Evolutionary conservation across 2,329 filamentous ascomycete genomes (phyloP).

Genomic region (Aspergillaceae sp.): DNA sequence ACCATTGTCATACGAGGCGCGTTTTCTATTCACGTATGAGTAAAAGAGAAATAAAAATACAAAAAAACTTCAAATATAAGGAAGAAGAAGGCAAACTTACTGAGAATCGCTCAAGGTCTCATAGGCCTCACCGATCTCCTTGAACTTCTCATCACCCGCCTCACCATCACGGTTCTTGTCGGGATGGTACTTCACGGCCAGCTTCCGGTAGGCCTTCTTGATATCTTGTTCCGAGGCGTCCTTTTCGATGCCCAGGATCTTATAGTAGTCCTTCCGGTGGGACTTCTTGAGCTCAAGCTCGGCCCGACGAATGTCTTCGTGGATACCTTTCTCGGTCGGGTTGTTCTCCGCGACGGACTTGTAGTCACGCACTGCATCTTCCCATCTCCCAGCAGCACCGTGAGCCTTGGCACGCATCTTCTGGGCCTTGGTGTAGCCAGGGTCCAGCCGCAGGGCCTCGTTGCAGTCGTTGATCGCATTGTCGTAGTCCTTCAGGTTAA

Average conservation of each 20-base stretch:
- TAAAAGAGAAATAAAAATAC: too few species aligned
- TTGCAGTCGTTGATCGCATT: conserved; percentile 80
- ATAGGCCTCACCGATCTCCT: conserved; percentile 95
- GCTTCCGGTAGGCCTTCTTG: conserved; percentile 93
- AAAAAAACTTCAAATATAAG: not conserved
- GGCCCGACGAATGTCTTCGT: conserved; percentile 77
- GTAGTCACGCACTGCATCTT: conserved; percentile 80
- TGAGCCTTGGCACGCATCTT: conserved; percentile 90
- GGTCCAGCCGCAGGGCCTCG: conserved; percentile 71
- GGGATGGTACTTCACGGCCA: conserved; percentile 88
- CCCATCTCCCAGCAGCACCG: conserved; percentile 80
- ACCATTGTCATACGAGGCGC: conserved; percentile 81
- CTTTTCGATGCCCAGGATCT: conserved; percentile 84
- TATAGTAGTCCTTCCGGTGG: conserved; percentile 96
- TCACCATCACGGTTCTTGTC: conserved; percentile 90
- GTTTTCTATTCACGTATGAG: conserved; percentile 52
- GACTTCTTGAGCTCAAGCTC: conserved; percentile 97
- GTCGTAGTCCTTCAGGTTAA: conserved; percentile 70
- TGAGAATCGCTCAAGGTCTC: conserved; percentile 90
- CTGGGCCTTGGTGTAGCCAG: conserved; percentile 77
- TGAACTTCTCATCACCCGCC: conserved; percentile 79
- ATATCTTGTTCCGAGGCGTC: conserved; percentile 75
- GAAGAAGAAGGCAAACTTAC: conserved; percentile 46
- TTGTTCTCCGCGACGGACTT: conserved; percentile 78
- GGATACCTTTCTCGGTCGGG: conserved; percentile 69